A percentile compares a stretch with the other conserved stretches of the same genome.
Conservation (phyloP, 768 basidiomycete genomes). For the Tulasnella sp. region DNA sequence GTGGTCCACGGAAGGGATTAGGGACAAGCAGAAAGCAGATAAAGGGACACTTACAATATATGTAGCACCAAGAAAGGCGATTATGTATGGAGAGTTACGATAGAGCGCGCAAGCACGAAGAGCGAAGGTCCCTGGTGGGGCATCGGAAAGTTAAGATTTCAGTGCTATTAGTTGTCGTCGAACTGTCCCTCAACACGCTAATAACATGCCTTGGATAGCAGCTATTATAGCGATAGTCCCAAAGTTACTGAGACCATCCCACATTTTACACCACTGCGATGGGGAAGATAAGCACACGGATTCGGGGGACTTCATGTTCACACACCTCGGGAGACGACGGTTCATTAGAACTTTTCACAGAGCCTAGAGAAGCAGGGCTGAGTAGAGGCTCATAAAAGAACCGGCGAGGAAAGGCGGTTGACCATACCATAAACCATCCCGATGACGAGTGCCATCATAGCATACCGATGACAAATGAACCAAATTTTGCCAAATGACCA, state of each 20-base stretch:
- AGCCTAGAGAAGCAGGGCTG: neutral
- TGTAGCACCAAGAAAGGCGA: neutral
- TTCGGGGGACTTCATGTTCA: neutral
- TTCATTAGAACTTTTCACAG: neutral
- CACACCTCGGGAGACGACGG: slow-evolving; percentile 3
- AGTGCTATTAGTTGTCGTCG: neutral
- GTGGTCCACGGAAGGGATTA: no score
- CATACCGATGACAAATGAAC: neutral
- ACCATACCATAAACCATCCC: neutral
- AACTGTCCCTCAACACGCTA: no score
- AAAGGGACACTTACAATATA: neutral
- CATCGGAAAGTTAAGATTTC: neutral
- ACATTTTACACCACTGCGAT: neutral
- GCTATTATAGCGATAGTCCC: neutral
- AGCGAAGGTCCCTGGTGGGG: neutral
- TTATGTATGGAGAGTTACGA: neutral
- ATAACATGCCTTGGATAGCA: neutral
- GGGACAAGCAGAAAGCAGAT: no score
- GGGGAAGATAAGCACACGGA: neutral
- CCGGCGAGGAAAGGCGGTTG: neutral
- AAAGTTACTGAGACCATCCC: neutral
- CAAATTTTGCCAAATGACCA: neutral
- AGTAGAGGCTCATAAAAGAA: no score
- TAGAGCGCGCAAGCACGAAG: neutral
- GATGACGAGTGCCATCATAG: neutral